Evolutionary conservation across 1,139 yeast genomes (phyloP).

Genomic region (Diutina mesorugosa): DNA sequence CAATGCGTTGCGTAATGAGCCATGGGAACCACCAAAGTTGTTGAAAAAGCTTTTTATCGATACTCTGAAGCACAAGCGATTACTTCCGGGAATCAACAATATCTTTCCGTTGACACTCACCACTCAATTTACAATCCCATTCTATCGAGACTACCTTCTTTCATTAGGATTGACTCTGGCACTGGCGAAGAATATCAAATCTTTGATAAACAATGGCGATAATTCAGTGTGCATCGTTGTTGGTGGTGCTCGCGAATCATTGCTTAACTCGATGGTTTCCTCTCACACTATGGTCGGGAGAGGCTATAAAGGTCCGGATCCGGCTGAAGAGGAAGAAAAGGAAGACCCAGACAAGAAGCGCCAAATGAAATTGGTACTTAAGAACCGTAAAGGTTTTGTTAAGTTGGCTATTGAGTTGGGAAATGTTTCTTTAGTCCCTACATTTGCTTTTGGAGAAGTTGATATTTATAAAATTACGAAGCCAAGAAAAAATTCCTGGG

Average conservation of each 20-base stretch:
- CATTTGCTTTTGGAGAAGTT: slow-evolving; percentile 88
- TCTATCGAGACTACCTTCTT: slow-evolving; percentile 75
- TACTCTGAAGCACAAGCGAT: slow-evolving; percentile 25
- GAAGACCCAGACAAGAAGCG: slow-evolving; percentile 6
- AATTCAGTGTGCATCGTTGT: slow-evolving; percentile 79
- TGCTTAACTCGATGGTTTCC: slow-evolving; percentile 36
- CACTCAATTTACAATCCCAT: slow-evolving; percentile 78
- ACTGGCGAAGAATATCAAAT: slow-evolving; percentile 56
- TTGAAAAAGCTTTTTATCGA: slow-evolving; percentile 30
- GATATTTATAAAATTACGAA: slow-evolving; percentile 56
- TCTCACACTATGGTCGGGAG: slow-evolving; percentile 22
- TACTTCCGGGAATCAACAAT: slow-evolving; percentile 72
- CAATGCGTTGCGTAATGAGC: slow-evolving; percentile 47
- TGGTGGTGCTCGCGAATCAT: slow-evolving; percentile 91
- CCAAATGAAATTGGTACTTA: slow-evolving; percentile 42
- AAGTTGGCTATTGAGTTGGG: slow-evolving; percentile 76
- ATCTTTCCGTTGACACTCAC: slow-evolving; percentile 61
- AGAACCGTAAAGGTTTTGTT: slow-evolving; percentile 78
- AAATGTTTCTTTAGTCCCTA: slow-evolving; percentile 71
- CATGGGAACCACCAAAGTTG: slow-evolving; percentile 40
- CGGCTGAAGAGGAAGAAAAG: slow-evolving; percentile 7
- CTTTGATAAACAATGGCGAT: slow-evolving; percentile 49
- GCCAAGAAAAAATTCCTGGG: slow-evolving; percentile 40
- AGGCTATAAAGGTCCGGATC: slow-evolving; percentile 41
- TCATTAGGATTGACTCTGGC: slow-evolving; percentile 82